Conservation (phyloP, 148 eudicot species). For the Rhododendron griersonianum region DNA sequence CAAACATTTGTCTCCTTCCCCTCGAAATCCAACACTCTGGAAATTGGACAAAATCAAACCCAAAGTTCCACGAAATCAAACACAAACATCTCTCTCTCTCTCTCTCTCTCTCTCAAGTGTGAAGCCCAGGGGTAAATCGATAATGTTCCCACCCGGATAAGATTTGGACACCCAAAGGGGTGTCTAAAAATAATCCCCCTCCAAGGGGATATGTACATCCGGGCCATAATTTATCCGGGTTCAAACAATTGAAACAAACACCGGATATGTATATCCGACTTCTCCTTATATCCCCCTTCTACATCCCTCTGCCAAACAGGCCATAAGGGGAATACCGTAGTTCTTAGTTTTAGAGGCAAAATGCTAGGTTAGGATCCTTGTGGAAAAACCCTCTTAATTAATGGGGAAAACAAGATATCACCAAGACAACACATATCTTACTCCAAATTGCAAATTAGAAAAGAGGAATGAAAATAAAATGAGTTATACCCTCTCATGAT, state of each 20-base stretch:
- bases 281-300: neutral
- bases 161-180: too few species aligned
- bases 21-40: too few species aligned
- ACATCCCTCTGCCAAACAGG: neutral
- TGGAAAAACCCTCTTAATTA: neutral
- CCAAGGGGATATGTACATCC: neutral
- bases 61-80: neutral
- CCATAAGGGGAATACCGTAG: neutral
- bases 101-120: too few species aligned
- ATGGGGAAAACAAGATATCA: neutral
- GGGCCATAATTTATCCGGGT: too few species aligned
- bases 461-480: neutral
- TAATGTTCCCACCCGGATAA: too few species aligned
- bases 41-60: too few species aligned
- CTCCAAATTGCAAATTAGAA: constrained; percentile 4
- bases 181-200: neutral
- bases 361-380: neutral
- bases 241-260: neutral
- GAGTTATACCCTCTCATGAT: constrained; percentile 71
- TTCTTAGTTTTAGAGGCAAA: neutral
- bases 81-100: neutral
- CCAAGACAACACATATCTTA: neutral
- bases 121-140: too few species aligned
- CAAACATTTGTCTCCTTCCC: too few species aligned
- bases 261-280: neutral